Conservation (phyloP, 805 yeast species). For the Cyberlindnera maclurae region DNA sequence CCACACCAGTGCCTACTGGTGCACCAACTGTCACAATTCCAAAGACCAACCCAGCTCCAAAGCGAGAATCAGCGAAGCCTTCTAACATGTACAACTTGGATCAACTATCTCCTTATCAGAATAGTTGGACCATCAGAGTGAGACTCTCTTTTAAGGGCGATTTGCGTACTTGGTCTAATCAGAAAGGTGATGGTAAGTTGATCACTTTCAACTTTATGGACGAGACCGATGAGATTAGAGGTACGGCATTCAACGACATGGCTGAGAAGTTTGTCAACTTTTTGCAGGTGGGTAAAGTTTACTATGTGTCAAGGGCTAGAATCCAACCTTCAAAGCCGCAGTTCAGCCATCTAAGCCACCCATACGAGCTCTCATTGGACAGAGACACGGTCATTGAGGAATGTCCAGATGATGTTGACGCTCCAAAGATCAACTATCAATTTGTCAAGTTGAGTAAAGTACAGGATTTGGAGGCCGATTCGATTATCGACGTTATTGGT, state of each 20-base stretch:
- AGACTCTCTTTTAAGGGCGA: constrained; percentile 86
- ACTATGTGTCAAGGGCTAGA: constrained; percentile 74
- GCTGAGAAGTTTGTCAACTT: constrained; percentile 74
- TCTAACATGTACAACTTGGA: constrained; percentile 66
- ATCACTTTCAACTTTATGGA: constrained; percentile 85
- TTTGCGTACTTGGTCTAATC: constrained; percentile 80
- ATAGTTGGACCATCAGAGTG: constrained; percentile 88
- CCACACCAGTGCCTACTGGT: constrained; percentile 11
- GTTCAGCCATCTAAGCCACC: constrained; percentile 77
- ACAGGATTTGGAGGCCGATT: constrained; percentile 59
- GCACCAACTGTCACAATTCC: constrained; percentile 5
- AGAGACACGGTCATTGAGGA: constrained; percentile 71
- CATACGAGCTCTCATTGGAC: constrained; percentile 80
- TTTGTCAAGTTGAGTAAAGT: constrained; percentile 65
- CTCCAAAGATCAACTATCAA: constrained; percentile 74
- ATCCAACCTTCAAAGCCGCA: constrained; percentile 80
- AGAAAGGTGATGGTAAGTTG: constrained; percentile 82
- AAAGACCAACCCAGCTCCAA: constrained; percentile 9
- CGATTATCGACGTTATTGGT: constrained; percentile 82
- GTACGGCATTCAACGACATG: constrained; percentile 85
- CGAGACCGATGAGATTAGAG: constrained; percentile 93
- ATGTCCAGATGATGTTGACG: constrained; percentile 52
- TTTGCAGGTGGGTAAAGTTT: constrained; percentile 84
- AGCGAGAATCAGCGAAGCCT: constrained; percentile 17
- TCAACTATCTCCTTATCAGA: constrained; percentile 85